A percentile compares a stretch with the other conserved stretches of the same genome.
These are phyloP conservation scores for Colletotrichum spaethianum DNA, from an alignment of 2,329 filamentous ascomycete genomes.

Conservation along the genomic window DNA sequence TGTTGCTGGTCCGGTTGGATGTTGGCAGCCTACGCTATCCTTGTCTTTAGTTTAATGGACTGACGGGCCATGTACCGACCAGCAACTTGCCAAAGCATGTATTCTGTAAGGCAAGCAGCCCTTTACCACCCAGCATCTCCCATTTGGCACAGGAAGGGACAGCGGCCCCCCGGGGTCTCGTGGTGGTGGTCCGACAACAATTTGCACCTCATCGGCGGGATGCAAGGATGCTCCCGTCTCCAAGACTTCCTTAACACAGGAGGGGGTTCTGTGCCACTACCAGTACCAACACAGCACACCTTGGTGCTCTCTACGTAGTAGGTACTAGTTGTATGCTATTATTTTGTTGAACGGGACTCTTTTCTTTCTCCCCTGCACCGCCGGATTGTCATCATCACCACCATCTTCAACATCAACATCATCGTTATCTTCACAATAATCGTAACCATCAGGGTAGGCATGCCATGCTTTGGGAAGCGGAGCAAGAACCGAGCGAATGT, in stretches of 20 bases:
- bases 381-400: neutral
- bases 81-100: neutral
- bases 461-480: neutral
- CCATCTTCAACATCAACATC: too few species aligned
- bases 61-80: neutral
- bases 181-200: conserved; percentile 29
- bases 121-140: neutral
- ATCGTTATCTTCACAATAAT: neutral
- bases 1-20: conserved; percentile 27
- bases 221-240: conserved; percentile 27
- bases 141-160: neutral
- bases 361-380: neutral
- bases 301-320: neutral
- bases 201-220: conserved; percentile 14
- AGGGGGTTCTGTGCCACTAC: neutral
- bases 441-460: neutral
- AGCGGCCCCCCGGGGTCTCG: conserved; percentile 12
- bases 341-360: neutral
- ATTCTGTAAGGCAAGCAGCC: neutral
- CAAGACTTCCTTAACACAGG: neutral
- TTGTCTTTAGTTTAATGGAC: conserved; percentile 8
- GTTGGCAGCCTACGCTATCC: conserved; percentile 18
- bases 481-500: neutral
- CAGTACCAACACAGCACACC: neutral
- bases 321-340: too few species aligned